Percentiles rank a stretch among this genome's conserved stretches.
Evolutionary conservation across 1,284 basidiomycete genomes (phyloP).

Genomic region (Erythrobasidium hasegawianum): DNA sequence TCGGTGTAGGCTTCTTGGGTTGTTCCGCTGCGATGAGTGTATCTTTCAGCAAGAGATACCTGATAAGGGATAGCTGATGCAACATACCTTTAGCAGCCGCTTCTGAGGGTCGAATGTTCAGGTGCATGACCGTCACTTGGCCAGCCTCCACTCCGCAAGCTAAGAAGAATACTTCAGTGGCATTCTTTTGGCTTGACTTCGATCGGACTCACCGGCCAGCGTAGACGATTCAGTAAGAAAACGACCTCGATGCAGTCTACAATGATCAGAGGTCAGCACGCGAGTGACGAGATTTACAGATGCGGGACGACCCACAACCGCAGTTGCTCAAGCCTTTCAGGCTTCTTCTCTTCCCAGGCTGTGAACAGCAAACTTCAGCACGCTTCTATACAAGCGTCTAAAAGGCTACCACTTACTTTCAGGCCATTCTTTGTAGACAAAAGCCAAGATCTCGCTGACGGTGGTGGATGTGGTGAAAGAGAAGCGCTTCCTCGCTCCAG

Average conservation of each 20-base stretch:
- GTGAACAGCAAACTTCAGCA: not conserved
- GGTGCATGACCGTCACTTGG: constrained; percentile 23
- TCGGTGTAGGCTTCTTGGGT: constrained; percentile 1
- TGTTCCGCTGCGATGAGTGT: not conserved
- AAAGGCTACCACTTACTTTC: not conserved
- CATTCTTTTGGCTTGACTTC: not conserved
- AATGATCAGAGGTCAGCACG: not conserved
- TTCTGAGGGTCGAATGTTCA: constrained; percentile 17
- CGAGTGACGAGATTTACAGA: too few relatives aligned
- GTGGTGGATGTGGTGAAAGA: constrained; percentile 15
- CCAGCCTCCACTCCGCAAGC: not conserved
- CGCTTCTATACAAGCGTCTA: not conserved
- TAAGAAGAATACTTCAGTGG: not conserved
- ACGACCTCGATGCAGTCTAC: constrained; percentile 18
- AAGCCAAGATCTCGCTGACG: constrained; percentile 24
- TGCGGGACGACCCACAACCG: constrained; percentile 28
- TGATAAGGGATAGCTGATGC: too few relatives aligned
- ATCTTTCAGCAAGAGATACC: too few relatives aligned
- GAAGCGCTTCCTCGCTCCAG: constrained; percentile 22
- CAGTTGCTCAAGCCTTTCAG: constrained; percentile 11
- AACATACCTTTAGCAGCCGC: constrained; percentile 8
- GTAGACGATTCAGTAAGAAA: constrained; percentile 10
- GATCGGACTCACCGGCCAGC: constrained; percentile 9
- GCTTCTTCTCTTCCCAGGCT: constrained; percentile 27
- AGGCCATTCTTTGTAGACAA: constrained; percentile 29